Evolutionary conservation across 139 green algal genomes (phyloP).

Genomic region (Haematococcus lacustris): DNA sequence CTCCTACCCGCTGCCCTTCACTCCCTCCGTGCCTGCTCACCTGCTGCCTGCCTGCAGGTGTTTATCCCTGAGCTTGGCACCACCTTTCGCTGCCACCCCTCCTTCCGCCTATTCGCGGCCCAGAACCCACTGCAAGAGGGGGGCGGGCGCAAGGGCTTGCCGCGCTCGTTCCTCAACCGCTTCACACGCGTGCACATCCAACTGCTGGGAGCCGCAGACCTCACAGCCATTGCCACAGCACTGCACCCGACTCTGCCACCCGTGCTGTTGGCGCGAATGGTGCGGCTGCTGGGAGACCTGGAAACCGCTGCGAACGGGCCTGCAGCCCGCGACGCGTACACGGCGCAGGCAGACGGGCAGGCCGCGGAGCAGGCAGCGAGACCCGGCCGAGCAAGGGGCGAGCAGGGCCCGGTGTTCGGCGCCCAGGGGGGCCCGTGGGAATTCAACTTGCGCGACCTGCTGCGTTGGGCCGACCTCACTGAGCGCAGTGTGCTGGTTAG

Average conservation of each 20-base stretch:
- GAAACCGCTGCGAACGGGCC: conserved; percentile 40
- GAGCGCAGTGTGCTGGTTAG: conserved; percentile 17
- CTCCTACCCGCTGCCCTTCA: no score
- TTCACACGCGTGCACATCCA: conserved; percentile 85
- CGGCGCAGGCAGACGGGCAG: neutral
- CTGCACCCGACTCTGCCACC: conserved; percentile 68
- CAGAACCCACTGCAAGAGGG: conserved; percentile 90
- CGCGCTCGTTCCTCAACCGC: conserved; percentile 94
- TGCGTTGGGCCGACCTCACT: conserved; percentile 90
- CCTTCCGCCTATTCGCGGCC: conserved; percentile 83
- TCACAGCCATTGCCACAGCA: conserved; percentile 64
- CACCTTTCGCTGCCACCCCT: conserved; percentile 61
- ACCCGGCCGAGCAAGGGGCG: no score
- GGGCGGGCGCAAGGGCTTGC: conserved; percentile 91
- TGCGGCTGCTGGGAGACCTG: conserved; percentile 64
- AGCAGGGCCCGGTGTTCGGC: conserved; percentile 41
- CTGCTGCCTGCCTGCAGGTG: conserved; percentile 51
- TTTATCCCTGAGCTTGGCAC: conserved; percentile 90
- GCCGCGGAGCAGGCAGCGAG: neutral
- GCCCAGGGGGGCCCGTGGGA: conserved; percentile 87
- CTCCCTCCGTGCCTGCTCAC: no score
- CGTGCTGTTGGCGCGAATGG: conserved; percentile 60
- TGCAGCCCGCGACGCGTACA: no score
- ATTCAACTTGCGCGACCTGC: conserved; percentile 97
- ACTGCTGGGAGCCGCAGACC: conserved; percentile 64